A percentile compares a stretch with the other conserved stretches of the same genome.
These are phyloP conservation scores for Hymenoscyphus occultus DNA, from an alignment of 2,329 filamentous ascomycete species.

Conservation along the genomic window DNA sequence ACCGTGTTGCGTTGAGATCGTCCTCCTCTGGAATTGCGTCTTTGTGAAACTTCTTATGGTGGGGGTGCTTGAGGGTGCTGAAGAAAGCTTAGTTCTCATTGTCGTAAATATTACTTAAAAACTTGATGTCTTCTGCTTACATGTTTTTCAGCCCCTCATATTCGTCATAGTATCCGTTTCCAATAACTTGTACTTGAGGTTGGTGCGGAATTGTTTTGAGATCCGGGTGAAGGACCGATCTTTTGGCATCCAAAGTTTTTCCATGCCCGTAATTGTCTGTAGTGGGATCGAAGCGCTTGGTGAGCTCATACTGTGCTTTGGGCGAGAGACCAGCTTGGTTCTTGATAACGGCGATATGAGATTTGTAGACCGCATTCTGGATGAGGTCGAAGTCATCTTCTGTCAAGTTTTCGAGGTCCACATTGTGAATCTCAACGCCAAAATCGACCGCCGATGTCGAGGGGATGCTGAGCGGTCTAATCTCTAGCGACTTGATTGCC, in stretches of 20 bases:
- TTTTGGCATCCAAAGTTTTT: conserved; percentile 65
- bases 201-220: conserved; percentile 78
- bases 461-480: conserved; percentile 27
- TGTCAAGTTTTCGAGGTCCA: conserved; percentile 59
- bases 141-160: conserved; percentile 72
- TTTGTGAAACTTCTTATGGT: conserved; percentile 74
- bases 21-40: conserved; percentile 60
- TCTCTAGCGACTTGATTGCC: conserved; percentile 34
- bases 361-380: conserved; percentile 61
- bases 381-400: conserved; percentile 64
- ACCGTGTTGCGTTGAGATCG: conserved; percentile 55
- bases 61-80: conserved; percentile 63
- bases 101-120: background rate
- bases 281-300: conserved; percentile 67
- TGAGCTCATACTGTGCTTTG: conserved; percentile 71
- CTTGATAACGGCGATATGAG: conserved; percentile 71
- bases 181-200: conserved; percentile 77
- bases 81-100: background rate
- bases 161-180: conserved; percentile 65
- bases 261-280: conserved; percentile 69
- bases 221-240: conserved; percentile 68
- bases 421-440: conserved; percentile 56
- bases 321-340: conserved; percentile 62
- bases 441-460: conserved; percentile 49
- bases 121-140: background rate